A percentile compares a stretch with the other conserved stretches of the same genome.
phyloP scores from a whole-genome alignment of 2,329 filamentous ascomycete genomes.

The Mycocentrospora acerina region DNA sequence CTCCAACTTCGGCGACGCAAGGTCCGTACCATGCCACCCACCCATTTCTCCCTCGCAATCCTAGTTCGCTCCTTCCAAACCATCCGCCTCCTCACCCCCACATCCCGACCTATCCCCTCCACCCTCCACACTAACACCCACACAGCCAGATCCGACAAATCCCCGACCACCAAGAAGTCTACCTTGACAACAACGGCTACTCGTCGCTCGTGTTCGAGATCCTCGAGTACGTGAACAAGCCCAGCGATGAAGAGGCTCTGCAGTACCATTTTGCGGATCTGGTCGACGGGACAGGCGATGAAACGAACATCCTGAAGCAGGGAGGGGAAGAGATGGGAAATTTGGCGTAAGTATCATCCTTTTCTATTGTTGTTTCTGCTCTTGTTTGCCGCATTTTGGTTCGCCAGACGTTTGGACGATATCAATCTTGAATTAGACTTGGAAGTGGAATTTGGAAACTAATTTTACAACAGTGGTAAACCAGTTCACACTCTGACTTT shows the following conservation, averaged over 20 bases:
- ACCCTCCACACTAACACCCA: constrained; percentile 2
- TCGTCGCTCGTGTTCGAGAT: constrained; percentile 90
- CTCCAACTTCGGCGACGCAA: constrained; percentile 69
- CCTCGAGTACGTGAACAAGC: constrained; percentile 72
- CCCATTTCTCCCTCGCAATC: too few species aligned
- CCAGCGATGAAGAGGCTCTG: constrained; percentile 67
- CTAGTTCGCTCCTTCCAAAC: too few species aligned
- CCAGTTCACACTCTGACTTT: constrained; percentile 72
- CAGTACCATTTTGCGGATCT: constrained; percentile 54
- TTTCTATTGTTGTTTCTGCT: too few species aligned
- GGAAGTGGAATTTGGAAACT: constrained; percentile 8
- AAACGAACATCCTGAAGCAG: constrained; percentile 37
- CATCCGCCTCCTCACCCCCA: constrained; percentile 9
- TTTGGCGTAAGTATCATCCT: not conserved
- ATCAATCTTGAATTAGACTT: too few species aligned
- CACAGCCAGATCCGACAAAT: constrained; percentile 70
- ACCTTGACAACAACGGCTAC: constrained; percentile 79
- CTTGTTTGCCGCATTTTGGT: too few species aligned
- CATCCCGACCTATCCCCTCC: constrained; percentile 10
- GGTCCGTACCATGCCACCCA: too few species aligned
- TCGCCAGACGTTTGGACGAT: too few species aligned
- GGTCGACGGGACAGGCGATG: constrained; percentile 39
- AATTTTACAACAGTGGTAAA: constrained; percentile 40
- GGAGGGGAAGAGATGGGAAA: constrained; percentile 32
- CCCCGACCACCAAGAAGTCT: constrained; percentile 89